phyloP scores from a whole-genome alignment of 345 rosid genomes.

The Ceriops decandra region DNA sequence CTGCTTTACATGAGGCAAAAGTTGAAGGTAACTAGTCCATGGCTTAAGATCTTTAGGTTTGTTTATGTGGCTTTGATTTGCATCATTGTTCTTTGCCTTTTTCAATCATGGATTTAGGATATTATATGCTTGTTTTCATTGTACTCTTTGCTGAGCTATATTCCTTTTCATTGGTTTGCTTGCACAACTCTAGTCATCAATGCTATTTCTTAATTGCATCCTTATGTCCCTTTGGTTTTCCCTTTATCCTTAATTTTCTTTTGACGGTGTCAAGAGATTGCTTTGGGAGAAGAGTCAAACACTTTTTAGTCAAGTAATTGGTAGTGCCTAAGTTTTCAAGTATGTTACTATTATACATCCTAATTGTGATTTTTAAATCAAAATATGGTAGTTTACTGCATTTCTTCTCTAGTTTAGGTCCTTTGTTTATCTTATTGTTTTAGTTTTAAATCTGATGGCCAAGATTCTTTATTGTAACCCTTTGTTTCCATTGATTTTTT shows the following conservation, averaged over 20 bases:
- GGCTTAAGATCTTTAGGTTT: too few relatives aligned
- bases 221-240: background rate
- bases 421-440: background rate
- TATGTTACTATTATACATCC: background rate
- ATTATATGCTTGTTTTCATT: background rate
- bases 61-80: too few relatives aligned
- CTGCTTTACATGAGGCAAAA: too few relatives aligned
- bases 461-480: too few relatives aligned
- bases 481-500: too few relatives aligned
- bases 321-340: conserved; percentile 6
- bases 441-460: too few relatives aligned
- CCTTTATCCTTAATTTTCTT: background rate
- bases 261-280: conserved; percentile 27
- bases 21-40: too few relatives aligned
- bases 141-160: background rate
- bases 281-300: conserved; percentile 32
- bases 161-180: background rate
- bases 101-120: too few relatives aligned
- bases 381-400: background rate
- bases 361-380: background rate
- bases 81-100: too few relatives aligned
- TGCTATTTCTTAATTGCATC: background rate
- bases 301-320: conserved; percentile 29
- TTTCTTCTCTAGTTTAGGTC: background rate
- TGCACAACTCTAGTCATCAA: background rate